Conservation (phyloP, 2,329 filamentous ascomycete species). For the Ceratocystis colombiana region DNA sequence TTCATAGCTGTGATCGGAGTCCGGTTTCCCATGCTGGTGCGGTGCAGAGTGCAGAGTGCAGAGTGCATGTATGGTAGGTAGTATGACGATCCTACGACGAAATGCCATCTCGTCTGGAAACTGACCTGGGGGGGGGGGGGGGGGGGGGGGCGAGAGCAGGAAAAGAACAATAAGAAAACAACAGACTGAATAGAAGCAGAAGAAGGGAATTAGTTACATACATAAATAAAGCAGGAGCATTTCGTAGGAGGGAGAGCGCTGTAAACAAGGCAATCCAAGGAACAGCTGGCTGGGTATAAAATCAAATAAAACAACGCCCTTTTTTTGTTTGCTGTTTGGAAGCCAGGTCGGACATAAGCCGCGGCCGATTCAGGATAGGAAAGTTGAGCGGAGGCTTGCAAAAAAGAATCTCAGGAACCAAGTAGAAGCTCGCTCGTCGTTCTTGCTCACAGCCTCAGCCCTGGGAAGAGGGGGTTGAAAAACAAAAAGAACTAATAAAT, state of each 20-base stretch:
- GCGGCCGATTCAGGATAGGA: neutral
- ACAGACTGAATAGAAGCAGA: neutral
- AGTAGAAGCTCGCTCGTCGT: neutral
- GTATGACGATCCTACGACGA: neutral
- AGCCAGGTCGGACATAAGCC: neutral
- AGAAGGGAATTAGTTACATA: neutral
- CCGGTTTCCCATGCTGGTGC: neutral
- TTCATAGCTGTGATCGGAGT: neutral
- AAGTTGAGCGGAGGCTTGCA: neutral
- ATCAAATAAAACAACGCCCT: neutral
- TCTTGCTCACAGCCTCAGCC: neutral
- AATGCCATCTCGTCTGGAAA: neutral
- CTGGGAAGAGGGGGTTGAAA: neutral
- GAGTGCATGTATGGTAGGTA: neutral
- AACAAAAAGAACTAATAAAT: neutral
- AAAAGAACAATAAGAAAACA: neutral
- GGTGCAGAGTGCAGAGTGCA: neutral
- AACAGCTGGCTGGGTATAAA: neutral
- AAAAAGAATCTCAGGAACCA: constrained; percentile 7
- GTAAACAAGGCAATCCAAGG: no score
- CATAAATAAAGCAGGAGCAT: neutral
- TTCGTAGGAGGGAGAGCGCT: neutral
- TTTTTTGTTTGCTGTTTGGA: neutral
- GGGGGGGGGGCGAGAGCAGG: neutral
- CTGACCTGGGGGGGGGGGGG: no score